Evolutionary conservation across 208 protist genomes (phyloP), one percentile per base, ranked within the genome.

Genomic region (Acanthamoeba royreba): DNA sequence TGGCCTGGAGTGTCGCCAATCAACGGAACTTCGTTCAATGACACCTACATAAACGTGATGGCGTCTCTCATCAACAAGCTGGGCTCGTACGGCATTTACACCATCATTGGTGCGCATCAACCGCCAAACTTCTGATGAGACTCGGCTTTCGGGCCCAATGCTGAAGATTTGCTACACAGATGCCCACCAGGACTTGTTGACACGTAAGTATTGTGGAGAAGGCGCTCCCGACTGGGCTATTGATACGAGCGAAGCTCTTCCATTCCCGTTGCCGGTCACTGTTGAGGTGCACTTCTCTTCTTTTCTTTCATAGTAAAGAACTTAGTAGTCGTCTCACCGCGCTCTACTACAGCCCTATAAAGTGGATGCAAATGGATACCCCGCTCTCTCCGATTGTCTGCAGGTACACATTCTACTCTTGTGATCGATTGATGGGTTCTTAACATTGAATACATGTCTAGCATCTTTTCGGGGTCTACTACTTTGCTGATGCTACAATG

Each of bases 1-100:
- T 96, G 95, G 95, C 95, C 94, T 9, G 95, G 95, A n/a, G 95
- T 96, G 9, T 66, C 94, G 31, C 95, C 95, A 17, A 90, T 66
- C 19, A 86, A 85, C 33, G 61, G 58, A 7, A 66, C 53, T n/a
- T n/a, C n/a, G 7, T 95, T 83, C 35, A 96, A 96, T 69, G 53
- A 92, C 35, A 96, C 94, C 4, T 96, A 96, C 85, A 33, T 96
- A 13, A 25, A 85, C 8, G 49, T 69, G 0, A 96, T 96, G 95
- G n/a, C 49, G 7, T 43, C n/a, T 4, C 9, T 96, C 0, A 61
- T 96, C 8, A 47, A 95, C 17, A 38, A 72, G 25, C 45, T 96
- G 13, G 85, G 38, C 53, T 28, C 43, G 9, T 33, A 85, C 52
- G 81, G 63, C 33, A 96, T 96, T 8, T 95, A 95, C 45, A 91